A percentile compares a stretch with the other conserved stretches of the same genome.
Conservation (phyloP, 331 rosid genomes). For the Acacia concinna region DNA sequence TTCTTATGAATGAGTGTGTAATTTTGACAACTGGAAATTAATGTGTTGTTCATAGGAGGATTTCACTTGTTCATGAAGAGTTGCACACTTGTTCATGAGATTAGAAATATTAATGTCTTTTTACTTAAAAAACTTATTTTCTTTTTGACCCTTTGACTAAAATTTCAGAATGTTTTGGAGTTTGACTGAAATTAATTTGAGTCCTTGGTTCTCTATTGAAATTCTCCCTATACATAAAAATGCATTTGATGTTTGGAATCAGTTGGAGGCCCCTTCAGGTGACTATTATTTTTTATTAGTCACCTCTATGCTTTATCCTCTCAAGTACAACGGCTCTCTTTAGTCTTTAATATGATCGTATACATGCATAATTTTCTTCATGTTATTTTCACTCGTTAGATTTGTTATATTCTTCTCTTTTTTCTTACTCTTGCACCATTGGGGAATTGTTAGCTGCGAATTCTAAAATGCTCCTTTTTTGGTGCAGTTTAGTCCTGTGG, state of each 20-base stretch:
- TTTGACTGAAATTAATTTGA: no score
- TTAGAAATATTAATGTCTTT: no score
- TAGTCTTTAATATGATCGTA: background rate
- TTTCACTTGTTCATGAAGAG: no score
- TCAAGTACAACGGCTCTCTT: background rate
- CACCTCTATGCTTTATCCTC: background rate
- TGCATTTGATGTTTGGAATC: background rate
- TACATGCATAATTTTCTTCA: background rate
- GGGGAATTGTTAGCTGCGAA: background rate
- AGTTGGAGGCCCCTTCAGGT: background rate
- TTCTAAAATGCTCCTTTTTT: background rate
- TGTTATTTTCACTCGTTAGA: background rate
- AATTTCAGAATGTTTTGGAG: no score
- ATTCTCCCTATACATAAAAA: no score
- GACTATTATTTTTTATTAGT: background rate
- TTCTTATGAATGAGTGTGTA: no score
- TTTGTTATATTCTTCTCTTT: background rate
- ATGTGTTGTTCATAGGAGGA: no score
- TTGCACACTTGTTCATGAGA: no score
- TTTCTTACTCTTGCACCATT: background rate
- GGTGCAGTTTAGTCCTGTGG: conserved; percentile 93
- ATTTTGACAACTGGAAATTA: no score
- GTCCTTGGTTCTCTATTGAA: no score
- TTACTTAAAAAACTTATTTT: no score
- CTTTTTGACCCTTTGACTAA: no score